Evolutionary conservation across 2,329 filamentous ascomycete species (phyloP), one percentile per base, ranked within the genome.

Genomic region (Pseudocercospora eumusae): DNA sequence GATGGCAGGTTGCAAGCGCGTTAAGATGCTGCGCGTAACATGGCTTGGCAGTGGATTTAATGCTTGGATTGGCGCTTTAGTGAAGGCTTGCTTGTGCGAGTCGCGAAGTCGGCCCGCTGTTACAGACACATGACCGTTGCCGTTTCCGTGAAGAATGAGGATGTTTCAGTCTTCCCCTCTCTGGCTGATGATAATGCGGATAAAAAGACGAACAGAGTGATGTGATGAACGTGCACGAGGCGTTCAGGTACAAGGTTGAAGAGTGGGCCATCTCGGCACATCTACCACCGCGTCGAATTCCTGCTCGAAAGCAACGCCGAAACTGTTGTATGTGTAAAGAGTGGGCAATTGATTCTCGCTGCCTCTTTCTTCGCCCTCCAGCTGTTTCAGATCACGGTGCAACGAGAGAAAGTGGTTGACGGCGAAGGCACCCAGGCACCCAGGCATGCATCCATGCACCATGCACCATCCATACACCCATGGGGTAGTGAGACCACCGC

Each of bases 11-110:
- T n/a, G n/a, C 50, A 53, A 53, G 42, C 42, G 20, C 50, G 50
- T 53, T 33, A 31, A 6, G 7, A 20, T 13, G 47, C 21, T 31
- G 50, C n/a, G 36, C 36, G 36, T 15, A 40, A 36, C n/a, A 33
- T 31, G 9, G 20, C 28, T 28, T 13, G 33, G 31, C 21, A 3
- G 33, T 27, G 25, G 45, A 20, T 23, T 25, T 11, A 18, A 18
- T 40, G n/a, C 18, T 18, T 13, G 52, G 33, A 42, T 59, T 52
- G 56, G 56, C 56, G 56, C n/a, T 45, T 50, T 52, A 28, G 56
- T 50, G 27, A 59, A 50, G 28, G 44, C 44, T 49, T 59, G 15
- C 10, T 21, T 25, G 28, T 21, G 25, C n/a, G 11, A 50, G 10
- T n/a, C 13, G 40, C 56, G 44, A 52, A 59, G 56, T 52, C 18